phyloP scores from a whole-genome alignment of 2,329 filamentous ascomycete species.

The Lasiodiplodia sp. region DNA sequence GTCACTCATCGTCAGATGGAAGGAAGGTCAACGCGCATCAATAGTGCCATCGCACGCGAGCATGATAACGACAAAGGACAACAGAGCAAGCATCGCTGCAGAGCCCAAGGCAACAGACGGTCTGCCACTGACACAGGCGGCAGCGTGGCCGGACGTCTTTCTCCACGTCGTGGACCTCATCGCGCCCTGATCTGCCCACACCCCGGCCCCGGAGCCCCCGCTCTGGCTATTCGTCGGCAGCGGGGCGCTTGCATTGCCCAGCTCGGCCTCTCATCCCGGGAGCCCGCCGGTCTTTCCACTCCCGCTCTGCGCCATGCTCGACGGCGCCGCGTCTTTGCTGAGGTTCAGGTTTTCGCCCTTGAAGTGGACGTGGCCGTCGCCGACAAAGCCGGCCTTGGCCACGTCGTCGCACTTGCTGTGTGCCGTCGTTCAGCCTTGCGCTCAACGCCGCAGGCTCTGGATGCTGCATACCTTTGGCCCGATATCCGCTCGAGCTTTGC shows the following conservation, averaged over 20 bases:
- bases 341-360: constrained; percentile 3
- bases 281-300: constrained; percentile 3
- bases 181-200: constrained; percentile 17
- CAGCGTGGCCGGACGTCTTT: background rate
- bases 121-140: no score
- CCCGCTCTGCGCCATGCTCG: background rate
- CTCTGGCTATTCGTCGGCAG: constrained; percentile 18
- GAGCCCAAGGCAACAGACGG: background rate
- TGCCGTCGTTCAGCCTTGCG: constrained; percentile 6
- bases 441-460: background rate
- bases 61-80: background rate
- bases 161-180: constrained; percentile 5
- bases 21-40: constrained; percentile 1
- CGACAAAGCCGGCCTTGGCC: constrained; percentile 16
- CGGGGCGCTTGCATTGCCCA: constrained; percentile 12
- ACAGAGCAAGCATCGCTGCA: background rate
- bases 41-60: background rate
- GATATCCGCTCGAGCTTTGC: constrained; percentile 7
- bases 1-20: background rate
- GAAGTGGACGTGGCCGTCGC: constrained; percentile 22
- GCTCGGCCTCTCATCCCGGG: background rate
- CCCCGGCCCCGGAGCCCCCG: constrained; percentile 2
- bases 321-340: constrained; percentile 1
- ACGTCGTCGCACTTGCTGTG: background rate
- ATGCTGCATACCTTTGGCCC: constrained; percentile 1